Conservation (phyloP, 1,139 yeast genomes). For the Candida buenavistaensis region DNA sequence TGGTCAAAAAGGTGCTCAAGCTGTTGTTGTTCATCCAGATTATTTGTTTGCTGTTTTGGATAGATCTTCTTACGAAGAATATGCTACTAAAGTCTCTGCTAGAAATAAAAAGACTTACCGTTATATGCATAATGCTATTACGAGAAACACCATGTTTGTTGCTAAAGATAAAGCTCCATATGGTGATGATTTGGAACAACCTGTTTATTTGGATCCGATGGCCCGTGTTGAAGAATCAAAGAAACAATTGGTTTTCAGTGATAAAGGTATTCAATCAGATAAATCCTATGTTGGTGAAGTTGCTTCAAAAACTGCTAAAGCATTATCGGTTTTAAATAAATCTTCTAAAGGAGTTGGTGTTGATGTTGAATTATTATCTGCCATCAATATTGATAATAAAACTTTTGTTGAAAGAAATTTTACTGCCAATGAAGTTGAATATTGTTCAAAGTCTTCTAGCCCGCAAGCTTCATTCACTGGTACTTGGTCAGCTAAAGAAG, state of each 20-base stretch:
- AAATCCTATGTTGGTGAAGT: constrained; percentile 35
- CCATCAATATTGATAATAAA: constrained; percentile 79
- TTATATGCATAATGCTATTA: constrained; percentile 94
- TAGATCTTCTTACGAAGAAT: constrained; percentile 64
- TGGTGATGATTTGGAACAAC: constrained; percentile 79
- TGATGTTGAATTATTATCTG: constrained; percentile 86
- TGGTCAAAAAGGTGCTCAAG: constrained; percentile 99
- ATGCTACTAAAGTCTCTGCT: constrained; percentile 66
- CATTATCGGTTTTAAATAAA: constrained; percentile 48
- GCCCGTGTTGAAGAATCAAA: constrained; percentile 69
- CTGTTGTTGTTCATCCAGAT: constrained; percentile 88
- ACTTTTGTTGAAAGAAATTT: constrained; percentile 92
- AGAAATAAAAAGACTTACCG: constrained; percentile 93
- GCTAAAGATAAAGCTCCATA: constrained; percentile 95
- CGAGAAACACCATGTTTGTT: constrained; percentile 87
- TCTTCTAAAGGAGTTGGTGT: constrained; percentile 84
- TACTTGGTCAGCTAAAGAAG: constrained; percentile 99
- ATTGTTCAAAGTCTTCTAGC: constrained; percentile 71
- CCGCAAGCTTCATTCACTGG: constrained; percentile 95
- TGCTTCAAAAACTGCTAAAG: constrained; percentile 48
- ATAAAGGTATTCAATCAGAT: constrained; percentile 38
- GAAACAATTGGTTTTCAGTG: constrained; percentile 49
- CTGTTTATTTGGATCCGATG: constrained; percentile 93
- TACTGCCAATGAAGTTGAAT: constrained; percentile 73
- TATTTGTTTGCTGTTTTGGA: constrained; percentile 85